A percentile compares a stretch with the other conserved stretches of the same genome.
Conservation (phyloP, 495 filamentous ascomycete species). For the Penicillium daleae region DNA sequence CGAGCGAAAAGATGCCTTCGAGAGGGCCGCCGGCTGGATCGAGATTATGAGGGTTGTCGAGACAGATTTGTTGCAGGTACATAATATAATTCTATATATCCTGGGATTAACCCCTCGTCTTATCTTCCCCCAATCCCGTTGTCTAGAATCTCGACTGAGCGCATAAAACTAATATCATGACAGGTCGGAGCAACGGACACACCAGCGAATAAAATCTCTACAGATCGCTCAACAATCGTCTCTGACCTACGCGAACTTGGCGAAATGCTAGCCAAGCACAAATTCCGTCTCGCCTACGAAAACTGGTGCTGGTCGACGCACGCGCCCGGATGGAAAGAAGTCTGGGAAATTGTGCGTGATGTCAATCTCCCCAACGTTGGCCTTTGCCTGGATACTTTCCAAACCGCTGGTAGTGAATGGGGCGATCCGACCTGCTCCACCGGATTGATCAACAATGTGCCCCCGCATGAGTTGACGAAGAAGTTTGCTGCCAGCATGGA, state of each 20-base stretch:
- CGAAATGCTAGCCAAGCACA: conserved; percentile 60
- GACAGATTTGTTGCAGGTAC: conserved; percentile 74
- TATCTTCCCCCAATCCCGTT: no score
- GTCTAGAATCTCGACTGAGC: no score
- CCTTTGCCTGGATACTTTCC: conserved; percentile 82
- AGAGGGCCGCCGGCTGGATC: conserved; percentile 69
- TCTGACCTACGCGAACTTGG: conserved; percentile 65
- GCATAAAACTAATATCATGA: not conserved
- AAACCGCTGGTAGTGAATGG: conserved; percentile 76
- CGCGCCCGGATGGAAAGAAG: conserved; percentile 67
- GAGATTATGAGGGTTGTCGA: conserved; percentile 71
- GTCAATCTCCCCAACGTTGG: conserved; percentile 70
- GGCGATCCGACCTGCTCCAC: conserved; percentile 71
- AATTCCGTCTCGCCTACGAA: conserved; percentile 72
- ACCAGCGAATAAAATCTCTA: conserved; percentile 52
- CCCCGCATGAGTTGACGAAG: conserved; percentile 47
- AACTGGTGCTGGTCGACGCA: conserved; percentile 86
- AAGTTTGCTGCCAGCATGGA: conserved; percentile 57
- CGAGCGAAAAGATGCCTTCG: conserved; percentile 67
- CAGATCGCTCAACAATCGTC: conserved; percentile 53
- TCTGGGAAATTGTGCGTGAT: conserved; percentile 66
- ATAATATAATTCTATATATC: not conserved
- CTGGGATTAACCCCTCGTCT: no score
- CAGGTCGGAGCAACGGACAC: conserved; percentile 73
- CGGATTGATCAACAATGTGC: conserved; percentile 55